phyloP scores from a whole-genome alignment of 305 asterid species.

The Solanum aculeatissimum region DNA sequence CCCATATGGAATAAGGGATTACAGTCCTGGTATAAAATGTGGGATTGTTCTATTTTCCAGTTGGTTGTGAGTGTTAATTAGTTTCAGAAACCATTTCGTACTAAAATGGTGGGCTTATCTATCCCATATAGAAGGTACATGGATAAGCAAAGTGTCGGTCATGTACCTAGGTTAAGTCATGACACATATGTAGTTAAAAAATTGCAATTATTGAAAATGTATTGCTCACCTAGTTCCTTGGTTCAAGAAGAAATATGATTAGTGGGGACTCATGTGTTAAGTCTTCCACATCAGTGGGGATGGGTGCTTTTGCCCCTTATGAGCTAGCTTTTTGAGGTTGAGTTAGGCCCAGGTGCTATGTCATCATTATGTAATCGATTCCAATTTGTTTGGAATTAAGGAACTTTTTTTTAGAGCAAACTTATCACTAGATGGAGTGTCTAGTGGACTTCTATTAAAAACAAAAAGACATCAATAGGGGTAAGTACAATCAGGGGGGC shows the following conservation, averaged over 20 bases:
- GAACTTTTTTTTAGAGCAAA: too few species aligned
- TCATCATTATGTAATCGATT: too few species aligned
- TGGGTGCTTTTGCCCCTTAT: background rate
- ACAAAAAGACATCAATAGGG: too few species aligned
- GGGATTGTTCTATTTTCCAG: background rate
- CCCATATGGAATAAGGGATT: background rate
- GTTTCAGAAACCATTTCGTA: background rate
- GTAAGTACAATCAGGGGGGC: too few species aligned
- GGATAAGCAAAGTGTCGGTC: background rate
- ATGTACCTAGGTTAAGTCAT: background rate
- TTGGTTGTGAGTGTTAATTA: too few species aligned
- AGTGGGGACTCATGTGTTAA: background rate
- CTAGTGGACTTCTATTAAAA: too few species aligned
- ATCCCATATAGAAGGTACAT: background rate
- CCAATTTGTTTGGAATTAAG: too few species aligned
- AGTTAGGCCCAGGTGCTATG: too few species aligned
- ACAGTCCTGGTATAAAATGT: background rate
- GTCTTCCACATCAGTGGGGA: background rate
- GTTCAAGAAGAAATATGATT: background rate
- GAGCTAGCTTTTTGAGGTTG: too few species aligned
- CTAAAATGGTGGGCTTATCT: background rate
- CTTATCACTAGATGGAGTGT: too few species aligned
- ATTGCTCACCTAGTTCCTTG: background rate
- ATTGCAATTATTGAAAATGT: background rate
- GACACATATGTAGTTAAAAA: background rate